Percentiles rank a stretch among this genome's conserved stretches.
Conservation (phyloP, 2,329 filamentous ascomycete genomes). For the Epichloe amarillans region DNA sequence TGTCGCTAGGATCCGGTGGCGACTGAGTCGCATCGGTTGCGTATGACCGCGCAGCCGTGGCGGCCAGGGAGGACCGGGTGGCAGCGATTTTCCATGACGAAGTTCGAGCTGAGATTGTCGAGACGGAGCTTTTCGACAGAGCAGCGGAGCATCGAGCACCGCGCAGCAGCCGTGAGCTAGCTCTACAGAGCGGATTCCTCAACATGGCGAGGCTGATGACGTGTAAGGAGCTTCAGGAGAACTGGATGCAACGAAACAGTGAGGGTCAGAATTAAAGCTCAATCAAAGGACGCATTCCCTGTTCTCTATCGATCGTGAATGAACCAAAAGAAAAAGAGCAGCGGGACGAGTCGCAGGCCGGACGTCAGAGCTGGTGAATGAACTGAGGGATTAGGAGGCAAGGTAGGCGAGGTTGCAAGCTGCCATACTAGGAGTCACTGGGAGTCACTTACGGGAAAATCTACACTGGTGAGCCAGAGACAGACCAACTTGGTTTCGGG, state of each 20-base stretch:
- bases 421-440: neutral
- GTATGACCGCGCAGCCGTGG: conserved; percentile 38
- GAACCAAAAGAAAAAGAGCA: conserved; percentile 28
- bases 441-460: conserved; percentile 1
- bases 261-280: conserved; percentile 10
- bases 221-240: conserved; percentile 5
- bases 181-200: conserved; percentile 53
- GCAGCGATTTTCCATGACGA: conserved; percentile 32
- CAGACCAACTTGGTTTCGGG: too few species aligned
- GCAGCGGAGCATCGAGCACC: conserved; percentile 35
- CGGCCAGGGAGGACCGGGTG: conserved; percentile 34
- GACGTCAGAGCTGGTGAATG: conserved; percentile 1
- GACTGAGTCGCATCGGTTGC: conserved; percentile 38
- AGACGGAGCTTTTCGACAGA: conserved; percentile 28
- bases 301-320: conserved; percentile 17
- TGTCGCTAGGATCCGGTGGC: conserved; percentile 73
- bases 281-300: conserved; percentile 17
- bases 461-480: neutral
- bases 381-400: conserved; percentile 7
- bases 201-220: conserved; percentile 43
- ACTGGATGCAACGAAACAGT: conserved; percentile 6
- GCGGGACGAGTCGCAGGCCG: conserved; percentile 33
- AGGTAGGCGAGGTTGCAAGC: conserved; percentile 1
- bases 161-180: conserved; percentile 49
- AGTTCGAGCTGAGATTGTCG: conserved; percentile 25